These are phyloP conservation scores for Chalara sp. DNA, from an alignment of 2,329 filamentous ascomycete genomes.

Conservation along the genomic window DNA sequence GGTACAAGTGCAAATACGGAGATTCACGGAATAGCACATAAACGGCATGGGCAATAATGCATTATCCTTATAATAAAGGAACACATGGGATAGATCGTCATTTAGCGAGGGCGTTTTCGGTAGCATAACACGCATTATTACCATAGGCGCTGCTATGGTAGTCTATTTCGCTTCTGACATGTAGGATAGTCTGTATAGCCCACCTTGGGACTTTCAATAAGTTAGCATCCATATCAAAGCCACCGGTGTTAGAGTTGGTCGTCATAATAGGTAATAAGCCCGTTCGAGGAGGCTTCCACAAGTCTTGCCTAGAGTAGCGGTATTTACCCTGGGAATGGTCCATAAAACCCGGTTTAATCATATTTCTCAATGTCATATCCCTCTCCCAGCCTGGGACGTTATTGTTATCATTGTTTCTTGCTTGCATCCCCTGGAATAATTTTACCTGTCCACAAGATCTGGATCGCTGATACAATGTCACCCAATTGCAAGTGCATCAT, in stretches of 20 bases:
- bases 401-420: not conserved
- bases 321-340: constrained; percentile 14
- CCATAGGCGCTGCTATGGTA: not conserved
- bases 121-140: not conserved
- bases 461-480: constrained; percentile 43
- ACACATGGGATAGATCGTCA: not conserved
- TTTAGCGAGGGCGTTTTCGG: not conserved
- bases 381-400: constrained; percentile 30
- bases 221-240: no score
- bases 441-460: constrained; percentile 34
- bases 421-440: not conserved
- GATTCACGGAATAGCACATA: no score
- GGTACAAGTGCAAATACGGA: no score
- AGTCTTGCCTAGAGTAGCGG: no score
- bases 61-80: not conserved
- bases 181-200: constrained; percentile 32
- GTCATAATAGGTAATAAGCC: no score
- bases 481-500: constrained; percentile 41
- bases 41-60: constrained; percentile 1
- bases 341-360: constrained; percentile 39
- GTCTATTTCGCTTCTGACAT: constrained; percentile 11
- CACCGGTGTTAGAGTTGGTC: no score
- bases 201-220: constrained; percentile 26
- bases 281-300: no score
- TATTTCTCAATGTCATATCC: constrained; percentile 33